Percentiles rank a stretch among this genome's conserved stretches.
Conservation (phyloP, 2,329 filamentous ascomycete genomes). For the Penicillium expansum region DNA sequence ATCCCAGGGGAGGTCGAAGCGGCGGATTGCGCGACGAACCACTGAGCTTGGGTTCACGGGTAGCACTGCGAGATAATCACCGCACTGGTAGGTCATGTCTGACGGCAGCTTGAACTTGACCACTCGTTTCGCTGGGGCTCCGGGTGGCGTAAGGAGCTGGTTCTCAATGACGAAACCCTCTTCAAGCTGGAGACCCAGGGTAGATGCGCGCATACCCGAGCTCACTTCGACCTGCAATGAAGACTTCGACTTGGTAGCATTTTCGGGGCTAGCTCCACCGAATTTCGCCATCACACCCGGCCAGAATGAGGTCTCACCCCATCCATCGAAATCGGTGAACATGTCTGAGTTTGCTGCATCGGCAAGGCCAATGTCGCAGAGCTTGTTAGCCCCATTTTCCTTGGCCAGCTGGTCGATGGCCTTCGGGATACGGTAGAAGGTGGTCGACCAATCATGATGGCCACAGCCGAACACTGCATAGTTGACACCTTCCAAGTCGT, state of each 20-base stretch:
- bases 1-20: conserved; percentile 68
- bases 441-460: conserved; percentile 52
- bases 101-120: conserved; percentile 67
- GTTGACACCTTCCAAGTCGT: conserved; percentile 55
- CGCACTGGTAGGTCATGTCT: conserved; percentile 64
- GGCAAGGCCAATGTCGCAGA: conserved; percentile 54
- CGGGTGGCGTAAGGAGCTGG: conserved; percentile 51
- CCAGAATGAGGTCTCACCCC: conserved; percentile 62
- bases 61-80: conserved; percentile 73
- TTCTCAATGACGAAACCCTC: conserved; percentile 59
- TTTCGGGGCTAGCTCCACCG: conserved; percentile 22
- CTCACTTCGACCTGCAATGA: conserved; percentile 50
- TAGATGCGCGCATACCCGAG: conserved; percentile 53
- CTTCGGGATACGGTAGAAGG: conserved; percentile 66
- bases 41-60: conserved; percentile 65
- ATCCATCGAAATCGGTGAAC: conserved; percentile 66
- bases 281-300: conserved; percentile 46
- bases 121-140: conserved; percentile 59
- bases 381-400: conserved; percentile 49
- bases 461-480: conserved; percentile 73
- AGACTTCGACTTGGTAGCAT: conserved; percentile 35
- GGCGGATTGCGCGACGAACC: conserved; percentile 61
- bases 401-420: conserved; percentile 57
- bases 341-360: conserved; percentile 64
- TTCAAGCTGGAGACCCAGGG: conserved; percentile 62